Conservation (phyloP, 768 basidiomycete genomes). For the Russula brevipes region DNA sequence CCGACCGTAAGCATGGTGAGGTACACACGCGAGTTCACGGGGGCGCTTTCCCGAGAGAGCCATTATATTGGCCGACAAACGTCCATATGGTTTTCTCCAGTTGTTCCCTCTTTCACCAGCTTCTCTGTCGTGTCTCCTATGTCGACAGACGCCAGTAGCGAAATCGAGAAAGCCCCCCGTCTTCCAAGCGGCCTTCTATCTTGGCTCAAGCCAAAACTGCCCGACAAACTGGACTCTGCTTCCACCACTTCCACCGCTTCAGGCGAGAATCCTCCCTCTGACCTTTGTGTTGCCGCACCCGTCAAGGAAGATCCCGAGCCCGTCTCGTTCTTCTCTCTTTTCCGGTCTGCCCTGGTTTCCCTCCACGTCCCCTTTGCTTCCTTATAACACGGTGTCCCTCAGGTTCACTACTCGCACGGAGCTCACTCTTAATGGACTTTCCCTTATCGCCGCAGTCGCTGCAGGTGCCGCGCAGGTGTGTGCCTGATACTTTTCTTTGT, state of each 20-base stretch:
- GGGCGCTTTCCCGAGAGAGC: not conserved
- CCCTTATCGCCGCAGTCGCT: constrained; percentile 58
- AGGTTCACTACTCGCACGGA: constrained; percentile 73
- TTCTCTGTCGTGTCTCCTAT: constrained; percentile 1
- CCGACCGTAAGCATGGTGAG: no score
- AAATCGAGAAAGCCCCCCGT: not conserved
- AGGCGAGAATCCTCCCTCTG: not conserved
- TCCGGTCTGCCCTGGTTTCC: constrained; percentile 20
- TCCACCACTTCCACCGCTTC: no score
- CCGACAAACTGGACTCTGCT: constrained; percentile 1
- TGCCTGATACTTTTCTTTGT: constrained; percentile 10
- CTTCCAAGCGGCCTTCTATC: not conserved
- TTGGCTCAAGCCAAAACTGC: constrained; percentile 14
- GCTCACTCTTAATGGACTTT: constrained; percentile 57
- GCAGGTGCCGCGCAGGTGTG: constrained; percentile 73
- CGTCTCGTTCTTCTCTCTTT: constrained; percentile 31
- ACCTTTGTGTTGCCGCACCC: not conserved
- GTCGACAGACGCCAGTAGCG: not conserved
- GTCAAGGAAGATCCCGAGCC: constrained; percentile 22
- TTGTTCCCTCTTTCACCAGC: not conserved
- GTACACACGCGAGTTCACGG: no score
- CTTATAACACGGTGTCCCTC: constrained; percentile 1
- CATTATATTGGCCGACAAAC: not conserved
- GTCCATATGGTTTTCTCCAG: no score
- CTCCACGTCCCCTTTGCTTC: not conserved